Evolutionary conservation across 345 rosid species (phyloP).

Genomic region (Syzygium aromaticum): DNA sequence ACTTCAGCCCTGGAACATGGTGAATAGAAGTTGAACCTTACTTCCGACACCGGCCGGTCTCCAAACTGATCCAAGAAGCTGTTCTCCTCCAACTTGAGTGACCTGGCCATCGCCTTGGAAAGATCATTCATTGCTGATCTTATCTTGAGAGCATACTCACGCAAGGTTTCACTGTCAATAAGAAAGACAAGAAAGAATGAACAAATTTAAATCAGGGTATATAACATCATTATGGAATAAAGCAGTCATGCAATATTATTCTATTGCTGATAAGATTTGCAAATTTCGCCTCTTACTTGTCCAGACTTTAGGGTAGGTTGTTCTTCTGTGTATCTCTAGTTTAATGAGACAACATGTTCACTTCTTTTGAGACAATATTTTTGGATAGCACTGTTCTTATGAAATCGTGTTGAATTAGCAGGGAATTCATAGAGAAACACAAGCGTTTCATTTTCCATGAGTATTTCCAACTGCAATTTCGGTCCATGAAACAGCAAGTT

Average conservation of each 20-base stretch:
- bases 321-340: background rate
- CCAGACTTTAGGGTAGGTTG: background rate
- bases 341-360: background rate
- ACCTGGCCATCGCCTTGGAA: constrained; percentile 35
- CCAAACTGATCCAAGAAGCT: constrained; percentile 39
- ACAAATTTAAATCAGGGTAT: background rate
- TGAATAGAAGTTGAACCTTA: constrained; percentile 48
- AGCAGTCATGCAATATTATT: background rate
- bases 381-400: background rate
- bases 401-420: background rate
- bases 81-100: constrained; percentile 30
- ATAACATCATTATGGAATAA: background rate
- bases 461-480: background rate
- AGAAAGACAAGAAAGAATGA: background rate
- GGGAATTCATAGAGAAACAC: background rate
- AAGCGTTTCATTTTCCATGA: background rate
- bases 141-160: constrained; percentile 19
- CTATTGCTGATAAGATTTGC: background rate
- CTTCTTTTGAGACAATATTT: background rate
- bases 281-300: background rate
- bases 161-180: constrained; percentile 16
- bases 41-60: constrained; percentile 17
- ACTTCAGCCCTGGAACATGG: constrained; percentile 37
- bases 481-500: too few relatives aligned
- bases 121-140: constrained; percentile 20